Evolutionary conservation across 148 eudicot genomes (phyloP).

Genomic region (Camellia sinensis): DNA sequence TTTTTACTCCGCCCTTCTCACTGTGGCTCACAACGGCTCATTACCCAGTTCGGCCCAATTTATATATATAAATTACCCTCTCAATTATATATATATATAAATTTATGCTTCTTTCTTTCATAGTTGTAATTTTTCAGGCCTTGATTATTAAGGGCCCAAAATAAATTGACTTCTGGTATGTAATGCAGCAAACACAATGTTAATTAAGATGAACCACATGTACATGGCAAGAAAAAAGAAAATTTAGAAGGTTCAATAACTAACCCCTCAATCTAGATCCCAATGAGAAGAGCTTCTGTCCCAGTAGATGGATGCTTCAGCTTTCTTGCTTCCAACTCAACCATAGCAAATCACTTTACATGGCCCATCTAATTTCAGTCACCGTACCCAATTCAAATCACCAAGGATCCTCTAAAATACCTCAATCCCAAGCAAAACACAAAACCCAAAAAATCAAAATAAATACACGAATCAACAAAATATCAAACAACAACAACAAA

Average conservation of each 20-base stretch:
- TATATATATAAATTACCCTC: too few relatives aligned
- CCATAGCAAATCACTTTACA: constrained; percentile 67
- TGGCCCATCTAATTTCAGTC: constrained; percentile 59
- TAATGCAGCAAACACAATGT: not conserved
- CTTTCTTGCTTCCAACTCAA: constrained; percentile 75
- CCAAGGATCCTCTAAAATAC: too few relatives aligned
- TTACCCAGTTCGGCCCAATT: too few relatives aligned
- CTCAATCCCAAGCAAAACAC: constrained; percentile 16
- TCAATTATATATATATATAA: too few relatives aligned
- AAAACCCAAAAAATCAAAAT: not conserved
- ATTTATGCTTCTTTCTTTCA: not conserved
- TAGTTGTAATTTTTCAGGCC: not conserved
- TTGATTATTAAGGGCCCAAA: not conserved
- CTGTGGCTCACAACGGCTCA: too few relatives aligned
- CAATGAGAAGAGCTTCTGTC: constrained; percentile 73
- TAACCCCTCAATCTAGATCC: constrained; percentile 63
- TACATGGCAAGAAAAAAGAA: not conserved
- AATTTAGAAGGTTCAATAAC: constrained; percentile 4
- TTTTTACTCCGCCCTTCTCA: too few relatives aligned
- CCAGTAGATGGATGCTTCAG: constrained; percentile 52
- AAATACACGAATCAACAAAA: not conserved
- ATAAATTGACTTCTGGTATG: too few relatives aligned
- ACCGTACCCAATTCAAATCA: constrained; percentile 29
- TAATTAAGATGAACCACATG: not conserved
- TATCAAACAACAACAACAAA: not conserved